Evolutionary conservation across 2,329 filamentous ascomycete genomes (phyloP), one percentile per base, ranked within the genome.

Genomic region (Microsporum ferrugineum): DNA sequence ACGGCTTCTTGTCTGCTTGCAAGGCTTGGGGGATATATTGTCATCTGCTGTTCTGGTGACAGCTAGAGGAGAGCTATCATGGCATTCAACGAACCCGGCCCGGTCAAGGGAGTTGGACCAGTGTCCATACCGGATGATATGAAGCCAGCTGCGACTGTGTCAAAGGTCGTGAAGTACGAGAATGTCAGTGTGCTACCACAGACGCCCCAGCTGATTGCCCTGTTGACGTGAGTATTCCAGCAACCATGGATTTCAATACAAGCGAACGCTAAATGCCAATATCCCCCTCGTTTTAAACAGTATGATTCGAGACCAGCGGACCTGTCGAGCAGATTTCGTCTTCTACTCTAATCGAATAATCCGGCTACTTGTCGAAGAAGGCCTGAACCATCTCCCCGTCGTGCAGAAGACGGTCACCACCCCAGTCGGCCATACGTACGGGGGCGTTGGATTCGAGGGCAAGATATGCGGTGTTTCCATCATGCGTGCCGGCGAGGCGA

Each of bases 301-400:
- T 65, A 96, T 96, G 83, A 97, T 99, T 72, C 88, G 94, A 68
- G 91, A 96, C 75, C 89, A 88, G 74, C 83, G 87, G 67, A 99
- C 94, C 4, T 84, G 87, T 61, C 88, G 94, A 62, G 94, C 91
- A 64, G 94, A 99, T 75, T 99, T 99, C 74, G 96, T 99, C 72
- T 99, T 99, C 78, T 96, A 97, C 79, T 96, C 91, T 49, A 99
- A 99, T 77, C 86, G 94, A 63, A 97, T 99, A 73, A 97, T 97
- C 73, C 89, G 94, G 36, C 82, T 99, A 47, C 82, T 99, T 5
- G 94, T 99, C 45, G 94, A 99, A 76, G 94, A 99, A 77, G 94
- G 94, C 2, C 81, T 99, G 60, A 99, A 99, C 75, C 94, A 99
- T 74, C 83, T 99, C 47, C 94, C 94, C 1, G 90, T 95, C 17